These are phyloP conservation scores for Chaetomium tenue DNA, from an alignment of 495 filamentous ascomycete genomes.

Conservation along the genomic window DNA sequence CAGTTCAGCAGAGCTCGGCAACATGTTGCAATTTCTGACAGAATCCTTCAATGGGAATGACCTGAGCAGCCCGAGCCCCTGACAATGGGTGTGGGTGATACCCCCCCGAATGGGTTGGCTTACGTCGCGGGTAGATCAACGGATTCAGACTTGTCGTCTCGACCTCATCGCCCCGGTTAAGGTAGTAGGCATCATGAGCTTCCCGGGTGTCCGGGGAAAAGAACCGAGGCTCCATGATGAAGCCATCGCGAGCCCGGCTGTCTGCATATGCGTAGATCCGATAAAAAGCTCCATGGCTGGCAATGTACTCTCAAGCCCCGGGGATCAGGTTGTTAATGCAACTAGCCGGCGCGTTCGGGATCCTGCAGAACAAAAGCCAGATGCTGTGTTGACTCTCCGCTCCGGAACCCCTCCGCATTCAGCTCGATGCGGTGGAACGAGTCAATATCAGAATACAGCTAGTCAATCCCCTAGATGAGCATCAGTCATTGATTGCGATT, in stretches of 20 bases:
- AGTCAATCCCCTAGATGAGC: background rate
- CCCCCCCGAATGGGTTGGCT: too few relatives aligned
- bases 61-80: background rate
- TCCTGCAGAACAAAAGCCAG: constrained; percentile 11
- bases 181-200: background rate
- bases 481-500: background rate
- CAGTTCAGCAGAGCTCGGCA: background rate
- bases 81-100: too few relatives aligned
- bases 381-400: constrained; percentile 12
- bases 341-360: constrained; percentile 13
- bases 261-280: background rate
- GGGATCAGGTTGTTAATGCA: constrained; percentile 10
- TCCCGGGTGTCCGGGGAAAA: background rate
- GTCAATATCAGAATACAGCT: background rate
- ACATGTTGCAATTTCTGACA: background rate
- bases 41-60: background rate
- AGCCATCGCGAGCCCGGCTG: constrained; percentile 4
- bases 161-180: background rate
- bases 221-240: background rate
- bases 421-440: constrained; percentile 22
- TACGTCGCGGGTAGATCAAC: background rate
- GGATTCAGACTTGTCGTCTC: background rate
- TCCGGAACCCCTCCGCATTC: background rate
- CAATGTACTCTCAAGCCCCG: background rate
- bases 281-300: background rate